Base-by-base conservation (phyloP, 768 basidiomycete species). In the Kockovaella imperatae region DNA sequence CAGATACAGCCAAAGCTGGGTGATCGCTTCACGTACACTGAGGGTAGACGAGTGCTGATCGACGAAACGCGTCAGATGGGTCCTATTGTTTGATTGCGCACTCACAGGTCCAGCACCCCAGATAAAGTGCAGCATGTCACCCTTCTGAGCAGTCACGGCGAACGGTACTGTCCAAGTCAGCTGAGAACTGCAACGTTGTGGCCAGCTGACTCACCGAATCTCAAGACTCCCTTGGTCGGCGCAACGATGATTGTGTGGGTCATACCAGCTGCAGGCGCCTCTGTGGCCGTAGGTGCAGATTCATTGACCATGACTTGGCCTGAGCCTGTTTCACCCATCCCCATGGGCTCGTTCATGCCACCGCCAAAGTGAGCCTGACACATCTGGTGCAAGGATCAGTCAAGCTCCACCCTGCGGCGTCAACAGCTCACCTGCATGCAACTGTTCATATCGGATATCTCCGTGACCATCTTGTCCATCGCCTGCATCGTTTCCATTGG, bases 101-200 rank as follows among this genome's bases (percentile, higher is more conserved):
- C 54, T 17, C 34, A 56, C 54, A 20, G 62, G 62, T 26, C 62
- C 62, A 34, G 54, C 59, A 25, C 59, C 57, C 62, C 62, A 64
- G 17, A 52, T 21, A 30, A 51, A 64, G 18, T 54, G 43, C 42
- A 64, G 42, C 23, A 32, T 43, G 43, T 64, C 62, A 4, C 62
- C 62, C 14, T 43, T 38, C 2, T 50, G 45, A 38, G 49, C 58
- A 21, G 34, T 50, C 24, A 61, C 50, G 15, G 59, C 54, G 50
- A 64, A 61, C n/a, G 62, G 62, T 0, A 64, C 62, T 54, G 25
- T 35, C 18, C n/a, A n/a, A 15, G 31, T 28, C 38, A 3, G 24
- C n/a, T 29, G 17, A 31, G 20, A 20, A 34, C 3, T 3, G 7
- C 14, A 28, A 34, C 5, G 10, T 15, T 11, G 31, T 24, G 23